Base-by-base conservation (phyloP, 2,329 filamentous ascomycete genomes). In the Apiospora hydei region DNA sequence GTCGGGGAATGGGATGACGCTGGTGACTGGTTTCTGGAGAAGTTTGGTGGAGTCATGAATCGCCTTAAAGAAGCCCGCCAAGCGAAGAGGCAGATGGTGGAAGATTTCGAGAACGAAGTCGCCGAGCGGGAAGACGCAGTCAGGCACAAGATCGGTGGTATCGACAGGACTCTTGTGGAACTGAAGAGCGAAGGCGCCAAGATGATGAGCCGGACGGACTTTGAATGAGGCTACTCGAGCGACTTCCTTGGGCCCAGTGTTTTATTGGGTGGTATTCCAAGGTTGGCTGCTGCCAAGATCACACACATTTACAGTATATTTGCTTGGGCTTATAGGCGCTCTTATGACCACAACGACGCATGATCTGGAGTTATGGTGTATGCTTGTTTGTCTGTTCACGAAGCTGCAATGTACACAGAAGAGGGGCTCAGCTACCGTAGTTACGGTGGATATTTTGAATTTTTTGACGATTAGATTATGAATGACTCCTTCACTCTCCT, bases 21-120 rank as follows among this genome's bases (percentile, higher is more conserved):
- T 1, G 89, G 89, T 6, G 88, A 90, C 74, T 91, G 89, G 89
- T 89, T 91, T 71, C 81, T 89, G 30, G 84, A 85, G 61, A 86
- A 85, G 73, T 90, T 91, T 73, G 80, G 84, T 10, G 81, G 82
- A 3, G 80, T 90, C 57, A 84, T 89, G 78, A 80, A 83, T 73
- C 82, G 81, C 70, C 78, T 90, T 73, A 85, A 84, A 72, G 82
- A 85, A 69, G 83, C 86, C 26, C 84, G 89, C 13, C 83, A 83
- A 72, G 80, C 80, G 18, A 90, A 89, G 80, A 84, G 89, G 68
- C 79, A 81, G 53, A 80, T 86, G 72, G 83, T 90, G 43, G 81
- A 84, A 43, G 79, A 81, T 38, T 90, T 89, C 72, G 89, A 91
- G 78, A 80, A 80, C 10, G 88, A 91, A 79, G 85, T 90, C n/a